These are phyloP conservation scores for Xanthoconium separans DNA, from an alignment of 1,284 basidiomycete genomes.

Conservation along the genomic window DNA sequence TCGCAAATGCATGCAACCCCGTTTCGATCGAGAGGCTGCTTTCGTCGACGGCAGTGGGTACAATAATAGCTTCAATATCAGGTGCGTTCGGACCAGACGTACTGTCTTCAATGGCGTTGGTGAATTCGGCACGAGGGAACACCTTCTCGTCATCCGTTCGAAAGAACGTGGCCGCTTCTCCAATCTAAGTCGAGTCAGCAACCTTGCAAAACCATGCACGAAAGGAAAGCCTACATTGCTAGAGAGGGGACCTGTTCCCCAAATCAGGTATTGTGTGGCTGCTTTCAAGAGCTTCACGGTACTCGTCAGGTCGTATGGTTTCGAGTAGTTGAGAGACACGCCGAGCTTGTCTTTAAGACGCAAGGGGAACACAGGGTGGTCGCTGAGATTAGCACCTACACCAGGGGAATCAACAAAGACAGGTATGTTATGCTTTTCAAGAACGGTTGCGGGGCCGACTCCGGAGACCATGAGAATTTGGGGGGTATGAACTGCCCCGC, in stretches of 20 bases:
- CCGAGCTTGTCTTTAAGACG: constrained; percentile 53
- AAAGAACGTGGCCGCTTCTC: constrained; percentile 57
- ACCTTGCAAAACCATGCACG: not conserved
- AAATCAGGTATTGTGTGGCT: constrained; percentile 43
- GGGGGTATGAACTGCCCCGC: constrained; percentile 63
- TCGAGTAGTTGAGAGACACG: constrained; percentile 40
- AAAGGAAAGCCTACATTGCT: constrained; percentile 47
- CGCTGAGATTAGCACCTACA: constrained; percentile 59
- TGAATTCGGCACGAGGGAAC: constrained; percentile 46
- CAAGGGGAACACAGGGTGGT: constrained; percentile 53
- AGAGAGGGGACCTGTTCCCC: constrained; percentile 46
- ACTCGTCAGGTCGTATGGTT: constrained; percentile 38
- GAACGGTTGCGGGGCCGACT: constrained; percentile 55
- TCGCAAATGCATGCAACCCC: constrained; percentile 18
- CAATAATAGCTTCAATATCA: constrained; percentile 60
- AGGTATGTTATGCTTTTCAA: constrained; percentile 48
- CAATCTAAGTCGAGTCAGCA: constrained; percentile 39
- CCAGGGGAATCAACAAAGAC: constrained; percentile 54
- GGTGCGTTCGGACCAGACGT: constrained; percentile 57
- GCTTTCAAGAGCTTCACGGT: constrained; percentile 36
- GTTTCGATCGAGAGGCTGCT: not conserved
- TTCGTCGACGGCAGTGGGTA: constrained; percentile 35
- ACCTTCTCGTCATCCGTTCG: constrained; percentile 52
- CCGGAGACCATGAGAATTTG: constrained; percentile 74
- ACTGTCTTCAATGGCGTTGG: constrained; percentile 45